Evolutionary conservation across 2,329 filamentous ascomycete genomes (phyloP), one percentile per base, ranked within the genome.

Genomic region (Cadophora sp.): DNA sequence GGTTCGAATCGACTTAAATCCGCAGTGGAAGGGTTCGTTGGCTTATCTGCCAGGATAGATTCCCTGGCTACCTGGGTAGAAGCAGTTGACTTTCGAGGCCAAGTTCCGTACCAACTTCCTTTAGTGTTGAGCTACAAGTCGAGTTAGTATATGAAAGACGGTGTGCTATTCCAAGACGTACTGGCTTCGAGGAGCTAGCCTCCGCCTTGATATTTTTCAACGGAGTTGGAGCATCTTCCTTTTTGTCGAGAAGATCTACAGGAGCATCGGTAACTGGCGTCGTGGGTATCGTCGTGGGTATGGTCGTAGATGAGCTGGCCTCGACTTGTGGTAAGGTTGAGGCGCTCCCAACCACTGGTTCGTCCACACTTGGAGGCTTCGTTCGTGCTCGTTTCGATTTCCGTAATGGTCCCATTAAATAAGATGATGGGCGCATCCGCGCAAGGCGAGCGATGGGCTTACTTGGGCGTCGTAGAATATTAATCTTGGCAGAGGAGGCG

Each of bases 11-110:
- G 72, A 70, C 62, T 73, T 24, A 76, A 62, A 64, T 75, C 74
- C 47, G 71, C 62, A n/a, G 73, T 65, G 13, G 73, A 64, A 5
- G 65, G 50, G 60, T 73, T 77, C n/a, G 67, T 69, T 11, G 73
- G 64, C 65, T 76, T 78, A 62, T 76, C 85, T 36, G 86, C 87
- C 55, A 86, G 78, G 33, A 90, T 89, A 14, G 84, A 87, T 75
- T 90, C 87, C 70, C 82, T 83, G 3, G 86, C 86, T 53, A 90
- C 79, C 61, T 87, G 85, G 6, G 84, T 89, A 9, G 87, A 89
- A 33, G 87, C 82, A 18, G 81, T 79, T 7, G 87, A 85, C 73
- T 89, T 89, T 68, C 84, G 81, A 20, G 86, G 84, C 85, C 85
- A 89, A 20, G 87, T 76, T 27, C 86, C 85, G 76, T 89, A 89